Evolutionary conservation across 2,329 filamentous ascomycete genomes (phyloP), one percentile per base, ranked within the genome.

Genomic region (Colletotrichum coccodes): DNA sequence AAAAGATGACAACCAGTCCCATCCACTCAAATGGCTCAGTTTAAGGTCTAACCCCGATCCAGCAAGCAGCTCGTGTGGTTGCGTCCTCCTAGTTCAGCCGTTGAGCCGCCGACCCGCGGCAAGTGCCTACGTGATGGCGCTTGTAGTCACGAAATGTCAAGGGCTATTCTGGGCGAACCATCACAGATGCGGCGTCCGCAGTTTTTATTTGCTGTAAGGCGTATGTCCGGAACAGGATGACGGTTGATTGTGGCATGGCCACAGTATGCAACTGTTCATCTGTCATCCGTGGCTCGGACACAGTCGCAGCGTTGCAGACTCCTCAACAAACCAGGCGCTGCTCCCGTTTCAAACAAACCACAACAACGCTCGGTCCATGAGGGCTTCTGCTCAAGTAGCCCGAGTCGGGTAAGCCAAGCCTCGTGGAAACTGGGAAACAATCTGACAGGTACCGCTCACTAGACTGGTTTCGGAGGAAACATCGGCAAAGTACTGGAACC

Each of bases 331-430:
- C 26, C 18, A 38, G 44, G 36, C 38, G 52, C 38, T 26, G 36
- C 16, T 64, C 36, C n/a, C n/a, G 52, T 64, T 68, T 64, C 60
- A 58, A 64, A 38, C 44, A 58, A 30, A 50, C 28, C 28, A 40
- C 49, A 18, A 34, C 40, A 44, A 34, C 30, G 49, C 40, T 36
- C 64, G 40, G 59, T 58, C 60, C 52, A 30, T 28, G 60, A n/a
- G n/a, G n/a, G n/a, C n/a, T n/a, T n/a, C n/a, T n/a, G 12, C 32
- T 34, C 9, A 52, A 21, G 14, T 21, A 36, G 38, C 46, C 64
- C 23, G 26, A 57, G 42, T n/a, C 58, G 34, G 26, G 40, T 18
- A 47, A 28, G 64, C 64, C 60, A 68, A 68, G 64, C 34, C 30
- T 44, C 16, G 52, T 58, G 60, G 64, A 21, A 47, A 11, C 26